A percentile compares a stretch with the other conserved stretches of the same genome.
Evolutionary conservation across 2,329 filamentous ascomycete species (phyloP).

Genomic region (Epichloe sibirici): DNA sequence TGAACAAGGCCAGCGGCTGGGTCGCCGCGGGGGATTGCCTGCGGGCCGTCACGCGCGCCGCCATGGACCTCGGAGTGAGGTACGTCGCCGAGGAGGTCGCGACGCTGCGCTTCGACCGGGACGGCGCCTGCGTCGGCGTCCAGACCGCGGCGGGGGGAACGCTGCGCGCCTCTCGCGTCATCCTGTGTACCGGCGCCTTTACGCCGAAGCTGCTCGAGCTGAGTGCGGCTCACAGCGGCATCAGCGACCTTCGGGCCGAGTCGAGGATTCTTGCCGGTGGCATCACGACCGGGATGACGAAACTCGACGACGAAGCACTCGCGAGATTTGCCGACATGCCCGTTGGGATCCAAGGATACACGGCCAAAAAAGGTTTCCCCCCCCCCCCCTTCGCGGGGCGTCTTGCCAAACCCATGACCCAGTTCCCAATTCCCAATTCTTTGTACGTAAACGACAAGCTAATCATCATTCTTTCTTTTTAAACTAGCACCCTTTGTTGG

Average conservation of each 20-base stretch:
- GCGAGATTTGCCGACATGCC: conserved; percentile 36
- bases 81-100: conserved; percentile 43
- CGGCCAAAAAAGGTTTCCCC: conserved; percentile 18
- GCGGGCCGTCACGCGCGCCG: conserved; percentile 38
- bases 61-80: conserved; percentile 43
- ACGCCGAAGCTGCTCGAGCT: conserved; percentile 43
- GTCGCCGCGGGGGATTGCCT: conserved; percentile 48
- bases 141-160: conserved; percentile 32
- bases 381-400: too few species aligned
- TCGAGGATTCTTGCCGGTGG: conserved; percentile 45
- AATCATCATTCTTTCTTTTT: too few species aligned
- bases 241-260: conserved; percentile 36
- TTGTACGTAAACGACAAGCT: too few species aligned
- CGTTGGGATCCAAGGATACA: conserved; percentile 30
- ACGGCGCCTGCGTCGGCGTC: conserved; percentile 36
- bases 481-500: conserved; percentile 44
- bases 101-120: conserved; percentile 32
- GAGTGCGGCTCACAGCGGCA: conserved; percentile 34
- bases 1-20: conserved; percentile 52
- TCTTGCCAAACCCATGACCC: too few species aligned
- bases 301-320: conserved; percentile 35
- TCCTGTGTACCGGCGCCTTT: conserved; percentile 46
- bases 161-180: conserved; percentile 35
- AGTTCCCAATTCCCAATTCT: too few species aligned
- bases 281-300: conserved; percentile 45